phyloP scores from a whole-genome alignment of 768 basidiomycete genomes.

The Tephrocybe rancida region DNA sequence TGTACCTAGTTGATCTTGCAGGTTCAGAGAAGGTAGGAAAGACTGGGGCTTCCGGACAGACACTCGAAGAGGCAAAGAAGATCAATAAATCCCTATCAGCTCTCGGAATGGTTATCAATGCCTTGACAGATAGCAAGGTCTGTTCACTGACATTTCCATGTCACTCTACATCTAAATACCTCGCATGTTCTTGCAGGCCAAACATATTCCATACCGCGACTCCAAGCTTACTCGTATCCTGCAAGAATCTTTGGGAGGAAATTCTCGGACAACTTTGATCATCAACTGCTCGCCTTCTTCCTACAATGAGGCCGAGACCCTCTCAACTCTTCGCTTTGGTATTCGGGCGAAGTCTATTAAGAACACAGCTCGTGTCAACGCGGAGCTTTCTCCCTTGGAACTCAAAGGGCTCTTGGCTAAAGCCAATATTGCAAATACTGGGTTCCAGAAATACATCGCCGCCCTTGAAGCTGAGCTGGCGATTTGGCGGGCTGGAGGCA shows the following conservation, averaged over 20 bases:
- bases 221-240: slow-evolving; percentile 98
- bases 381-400: slow-evolving; percentile 94
- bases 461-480: slow-evolving; percentile 90
- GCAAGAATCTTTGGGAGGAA: slow-evolving; percentile 97
- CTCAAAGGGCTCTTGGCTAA: slow-evolving; percentile 92
- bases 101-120: slow-evolving; percentile 99
- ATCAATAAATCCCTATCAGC: slow-evolving; percentile 99
- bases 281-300: slow-evolving; percentile 99
- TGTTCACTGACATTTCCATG: slow-evolving; percentile 18
- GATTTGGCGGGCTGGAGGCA: slow-evolving; percentile 86
- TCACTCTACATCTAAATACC: neutral
- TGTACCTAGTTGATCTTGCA: slow-evolving; percentile 97
- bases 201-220: slow-evolving; percentile 97
- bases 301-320: slow-evolving; percentile 96
- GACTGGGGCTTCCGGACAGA: slow-evolving; percentile 98
- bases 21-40: slow-evolving; percentile 99
- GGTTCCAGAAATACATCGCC: slow-evolving; percentile 84
- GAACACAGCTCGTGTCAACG: slow-evolving; percentile 98
- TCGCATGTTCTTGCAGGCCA: slow-evolving; percentile 57
- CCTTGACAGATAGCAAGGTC: slow-evolving; percentile 94
- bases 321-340: slow-evolving; percentile 97
- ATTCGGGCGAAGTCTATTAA: slow-evolving; percentile 99
- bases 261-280: slow-evolving; percentile 94
- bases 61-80: slow-evolving; percentile 99
- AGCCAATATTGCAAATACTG: slow-evolving; percentile 82